Evolutionary conservation across 1,139 yeast genomes (phyloP), one percentile per base, ranked within the genome.

Genomic region (Candida albicans): DNA sequence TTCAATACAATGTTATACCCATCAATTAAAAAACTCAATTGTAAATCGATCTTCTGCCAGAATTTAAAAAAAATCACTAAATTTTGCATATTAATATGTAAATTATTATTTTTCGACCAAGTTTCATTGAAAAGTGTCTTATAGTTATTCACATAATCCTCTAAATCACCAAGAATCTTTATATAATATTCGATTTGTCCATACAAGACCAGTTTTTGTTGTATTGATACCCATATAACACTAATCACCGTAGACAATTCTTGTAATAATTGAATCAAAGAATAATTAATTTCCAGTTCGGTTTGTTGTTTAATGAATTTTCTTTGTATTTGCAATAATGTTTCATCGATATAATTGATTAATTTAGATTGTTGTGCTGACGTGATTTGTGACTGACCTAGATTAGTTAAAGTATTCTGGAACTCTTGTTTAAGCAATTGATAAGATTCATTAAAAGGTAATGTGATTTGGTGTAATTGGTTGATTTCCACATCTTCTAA

Each of bases 121-220:
- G 34, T 18, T 28, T 42, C 45, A 31, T 41, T 37, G 24, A 49
- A 47, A 12, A 51, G 33, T 2, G 29, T 39, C 1, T 60, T 55
- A 48, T 77, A 81, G 55, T 76, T 79, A 25, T 63, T 68, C 24
- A 79, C 46, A 52, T 77, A 85, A 51, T 85, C 93, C 40, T 82
- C 79, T 41, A 84, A 59, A 51, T 84, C 91, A 37, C 85, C 87
- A 46, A 86, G 69, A 4, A 86, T 72, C 46, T 75, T 75, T 30
- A 86, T 67, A 22, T 84, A 63, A 52, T 83, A 85, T 44, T 81
- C 80, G 0, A 70, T 67, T 58, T 84, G 91, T 0, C 86, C 87
- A 56, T 74, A 77, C 18, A 67, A 47, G 50, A 58, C 42, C 37
- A 52, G 55, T 36, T 56, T 37, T 40, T 54, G 32, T 48, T 59